Evolutionary conservation across 106 monocot genomes (phyloP).

Genomic region (Platanthera guangdongensis): DNA sequence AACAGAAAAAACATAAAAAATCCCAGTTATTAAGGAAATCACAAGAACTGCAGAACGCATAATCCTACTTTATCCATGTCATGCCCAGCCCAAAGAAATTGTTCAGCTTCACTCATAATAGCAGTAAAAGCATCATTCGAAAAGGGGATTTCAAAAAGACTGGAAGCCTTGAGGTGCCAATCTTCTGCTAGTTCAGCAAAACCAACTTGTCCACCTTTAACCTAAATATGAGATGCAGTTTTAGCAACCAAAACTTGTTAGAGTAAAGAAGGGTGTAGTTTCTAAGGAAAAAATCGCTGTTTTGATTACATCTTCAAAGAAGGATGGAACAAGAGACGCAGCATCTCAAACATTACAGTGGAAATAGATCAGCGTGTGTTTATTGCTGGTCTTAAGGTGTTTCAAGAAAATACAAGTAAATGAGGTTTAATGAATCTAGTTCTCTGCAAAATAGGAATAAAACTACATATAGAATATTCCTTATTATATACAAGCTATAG

Average conservation of each 20-base stretch:
- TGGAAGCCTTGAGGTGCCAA: constrained; percentile 49
- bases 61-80: constrained; percentile 63
- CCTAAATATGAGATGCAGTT: constrained; percentile 24
- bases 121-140: constrained; percentile 27
- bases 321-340: not conserved
- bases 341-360: not conserved
- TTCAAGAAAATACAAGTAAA: too few species aligned
- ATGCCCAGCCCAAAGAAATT: constrained; percentile 85
- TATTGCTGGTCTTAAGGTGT: too few species aligned
- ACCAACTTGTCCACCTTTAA: constrained; percentile 32
- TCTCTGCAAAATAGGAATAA: too few species aligned
- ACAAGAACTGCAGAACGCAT: not conserved
- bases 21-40: not conserved
- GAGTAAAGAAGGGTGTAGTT: not conserved
- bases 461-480: too few species aligned
- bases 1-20: constrained; percentile 4
- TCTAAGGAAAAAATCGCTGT: not conserved
- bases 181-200: constrained; percentile 57
- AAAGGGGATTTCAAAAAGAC: constrained; percentile 53
- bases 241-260: not conserved
- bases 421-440: too few species aligned
- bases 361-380: too few species aligned
- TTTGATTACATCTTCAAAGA: not conserved
- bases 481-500: too few species aligned
- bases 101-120: constrained; percentile 57